phyloP scores from a whole-genome alignment of 177 flowering plant genomes.

The Vitis hybrid region DNA sequence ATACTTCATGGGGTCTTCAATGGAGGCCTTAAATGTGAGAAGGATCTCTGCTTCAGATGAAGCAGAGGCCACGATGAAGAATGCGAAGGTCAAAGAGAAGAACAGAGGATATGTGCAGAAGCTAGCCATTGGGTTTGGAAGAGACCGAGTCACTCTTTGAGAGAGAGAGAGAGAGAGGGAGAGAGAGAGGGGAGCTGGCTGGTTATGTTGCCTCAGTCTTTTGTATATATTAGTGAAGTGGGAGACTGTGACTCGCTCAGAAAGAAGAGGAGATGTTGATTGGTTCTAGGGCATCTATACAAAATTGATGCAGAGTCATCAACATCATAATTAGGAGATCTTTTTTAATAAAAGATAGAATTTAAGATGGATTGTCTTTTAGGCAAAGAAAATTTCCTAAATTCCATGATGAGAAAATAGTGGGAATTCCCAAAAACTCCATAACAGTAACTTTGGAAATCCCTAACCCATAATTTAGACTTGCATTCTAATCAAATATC shows the following conservation, averaged over 20 bases:
- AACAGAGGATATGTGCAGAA: slow-evolving; percentile 20
- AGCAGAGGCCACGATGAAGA: slow-evolving; percentile 32
- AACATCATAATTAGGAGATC: background rate
- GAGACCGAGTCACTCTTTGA: slow-evolving; percentile 12
- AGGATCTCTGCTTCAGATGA: slow-evolving; percentile 52
- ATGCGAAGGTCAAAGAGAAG: slow-evolving; percentile 24
- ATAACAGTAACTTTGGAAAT: no score
- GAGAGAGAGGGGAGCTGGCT: slow-evolving; percentile 1
- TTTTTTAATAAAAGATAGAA: background rate
- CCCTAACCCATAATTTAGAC: no score
- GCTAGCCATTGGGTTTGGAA: slow-evolving; percentile 52
- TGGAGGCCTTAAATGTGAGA: slow-evolving; percentile 65
- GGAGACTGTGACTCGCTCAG: slow-evolving; percentile 1
- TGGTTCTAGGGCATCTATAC: slow-evolving; percentile 6
- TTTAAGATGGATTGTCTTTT: background rate
- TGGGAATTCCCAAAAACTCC: no score
- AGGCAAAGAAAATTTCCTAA: background rate
- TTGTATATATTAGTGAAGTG: slow-evolving; percentile 11
- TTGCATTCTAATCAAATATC: no score
- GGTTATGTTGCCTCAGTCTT: slow-evolving; percentile 9
- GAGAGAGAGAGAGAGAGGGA: slow-evolving; percentile 20
- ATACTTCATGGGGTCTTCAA: slow-evolving; percentile 54
- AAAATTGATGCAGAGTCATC: background rate
- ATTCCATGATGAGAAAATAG: no score
- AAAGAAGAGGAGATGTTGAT: slow-evolving; percentile 2